Conservation (phyloP, 345 rosid species). For the Linum lewisii region DNA sequence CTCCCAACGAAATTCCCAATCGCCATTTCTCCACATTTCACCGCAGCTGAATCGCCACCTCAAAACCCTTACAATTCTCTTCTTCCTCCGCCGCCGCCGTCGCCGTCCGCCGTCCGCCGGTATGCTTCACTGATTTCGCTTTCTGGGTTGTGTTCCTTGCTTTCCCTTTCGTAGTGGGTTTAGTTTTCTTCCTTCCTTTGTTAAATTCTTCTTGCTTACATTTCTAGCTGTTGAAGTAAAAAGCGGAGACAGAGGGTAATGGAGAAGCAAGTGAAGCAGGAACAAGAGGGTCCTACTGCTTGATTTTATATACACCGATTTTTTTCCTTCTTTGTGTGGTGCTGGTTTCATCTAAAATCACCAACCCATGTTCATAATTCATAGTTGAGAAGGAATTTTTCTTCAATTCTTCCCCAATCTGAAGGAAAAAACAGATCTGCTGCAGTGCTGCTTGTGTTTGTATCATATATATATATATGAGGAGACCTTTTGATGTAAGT, state of each 20-base stretch:
- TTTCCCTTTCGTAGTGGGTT: not conserved
- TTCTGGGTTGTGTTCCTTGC: conserved; percentile 15
- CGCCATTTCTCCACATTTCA: too few species aligned
- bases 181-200: not conserved
- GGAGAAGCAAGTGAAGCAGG: conserved; percentile 34
- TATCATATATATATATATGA: conserved; percentile 68
- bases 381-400: conserved; percentile 24
- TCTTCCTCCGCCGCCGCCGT: conserved; percentile 4
- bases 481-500: conserved; percentile 74
- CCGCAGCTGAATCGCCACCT: conserved; percentile 6
- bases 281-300: conserved; percentile 65
- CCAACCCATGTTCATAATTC: conserved; percentile 31
- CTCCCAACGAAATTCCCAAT: too few species aligned
- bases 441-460: conserved; percentile 8
- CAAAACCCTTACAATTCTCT: conserved; percentile 27
- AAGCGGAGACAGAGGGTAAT: conserved; percentile 11
- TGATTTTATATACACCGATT: conserved; percentile 53
- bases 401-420: conserved; percentile 19
- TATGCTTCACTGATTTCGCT: not conserved
- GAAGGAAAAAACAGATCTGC: conserved; percentile 11
- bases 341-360: conserved; percentile 40
- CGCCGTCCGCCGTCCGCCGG: too few species aligned
- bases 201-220: too few species aligned
- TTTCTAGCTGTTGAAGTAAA: not conserved
- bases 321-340: conserved; percentile 16